Percentiles rank a stretch among this genome's conserved stretches.
Conservation (phyloP, 1,139 yeast species). For the Meyerozyma guilliermondii region DNA sequence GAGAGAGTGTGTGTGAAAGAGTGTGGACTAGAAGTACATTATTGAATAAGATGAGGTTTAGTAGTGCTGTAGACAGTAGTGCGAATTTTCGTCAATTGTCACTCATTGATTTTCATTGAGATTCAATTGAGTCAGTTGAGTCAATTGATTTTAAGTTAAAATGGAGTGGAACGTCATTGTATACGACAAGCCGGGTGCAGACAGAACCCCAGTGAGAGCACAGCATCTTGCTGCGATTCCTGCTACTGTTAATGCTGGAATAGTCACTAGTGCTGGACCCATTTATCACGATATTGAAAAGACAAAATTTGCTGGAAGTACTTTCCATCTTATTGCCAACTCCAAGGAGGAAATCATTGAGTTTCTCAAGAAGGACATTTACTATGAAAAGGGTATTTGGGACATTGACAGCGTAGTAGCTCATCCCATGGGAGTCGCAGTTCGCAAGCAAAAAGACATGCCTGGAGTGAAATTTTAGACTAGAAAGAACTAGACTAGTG, state of each 20-base stretch:
- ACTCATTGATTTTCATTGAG: no score
- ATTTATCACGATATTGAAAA: conserved; percentile 44
- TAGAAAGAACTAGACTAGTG: neutral
- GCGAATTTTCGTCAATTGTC: conserved; percentile 6
- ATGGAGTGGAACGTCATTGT: conserved; percentile 66
- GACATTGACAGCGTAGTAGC: conserved; percentile 61
- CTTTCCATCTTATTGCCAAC: conserved; percentile 58
- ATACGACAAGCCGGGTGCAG: conserved; percentile 63
- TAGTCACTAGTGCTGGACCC: conserved; percentile 63
- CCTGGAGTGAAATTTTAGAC: neutral
- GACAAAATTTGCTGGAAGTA: conserved; percentile 67
- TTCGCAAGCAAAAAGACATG: neutral
- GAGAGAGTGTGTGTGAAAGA: no score
- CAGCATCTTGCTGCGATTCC: conserved; percentile 57
- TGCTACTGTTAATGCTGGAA: conserved; percentile 45
- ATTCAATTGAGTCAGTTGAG: no score
- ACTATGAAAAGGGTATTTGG: conserved; percentile 68
- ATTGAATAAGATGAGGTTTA: neutral
- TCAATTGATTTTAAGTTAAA: no score
- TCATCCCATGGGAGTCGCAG: conserved; percentile 32
- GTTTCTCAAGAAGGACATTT: conserved; percentile 58
- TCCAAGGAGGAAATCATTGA: conserved; percentile 60
- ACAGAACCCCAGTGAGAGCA: conserved; percentile 51
- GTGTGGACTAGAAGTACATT: no score
- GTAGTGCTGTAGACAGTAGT: neutral